Conservation (phyloP, 352 stramenopile species). For the Pythium biforme region DNA sequence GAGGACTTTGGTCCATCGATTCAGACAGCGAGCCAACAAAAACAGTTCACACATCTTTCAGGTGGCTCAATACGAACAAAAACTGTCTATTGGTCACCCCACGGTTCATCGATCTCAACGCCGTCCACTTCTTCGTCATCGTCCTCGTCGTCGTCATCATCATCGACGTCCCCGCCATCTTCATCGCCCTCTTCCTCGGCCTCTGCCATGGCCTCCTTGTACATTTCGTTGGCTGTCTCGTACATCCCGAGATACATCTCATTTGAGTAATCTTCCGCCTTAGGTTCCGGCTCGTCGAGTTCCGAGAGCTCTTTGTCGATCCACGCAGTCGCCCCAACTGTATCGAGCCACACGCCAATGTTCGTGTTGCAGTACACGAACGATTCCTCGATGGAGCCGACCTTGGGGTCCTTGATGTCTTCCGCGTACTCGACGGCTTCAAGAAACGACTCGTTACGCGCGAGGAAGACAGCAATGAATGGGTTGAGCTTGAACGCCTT, state of each 20-base stretch:
- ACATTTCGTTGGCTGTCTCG: constrained; percentile 83
- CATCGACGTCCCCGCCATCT: constrained; percentile 21
- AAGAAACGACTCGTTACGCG: constrained; percentile 77
- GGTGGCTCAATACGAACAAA: background rate
- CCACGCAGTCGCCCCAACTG: constrained; percentile 75
- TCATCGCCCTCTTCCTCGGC: constrained; percentile 33
- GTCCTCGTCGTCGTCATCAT: constrained; percentile 24
- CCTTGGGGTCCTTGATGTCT: constrained; percentile 66
- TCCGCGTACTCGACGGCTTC: constrained; percentile 82
- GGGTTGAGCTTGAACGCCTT: constrained; percentile 76
- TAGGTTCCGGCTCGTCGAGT: constrained; percentile 43
- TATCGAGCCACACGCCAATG: constrained; percentile 85
- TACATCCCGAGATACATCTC: constrained; percentile 90
- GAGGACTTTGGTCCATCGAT: background rate
- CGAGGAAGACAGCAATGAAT: constrained; percentile 82
- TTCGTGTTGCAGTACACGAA: constrained; percentile 79
- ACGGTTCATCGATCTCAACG: constrained; percentile 45
- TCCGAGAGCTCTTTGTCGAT: constrained; percentile 79
- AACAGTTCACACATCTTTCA: constrained; percentile 9
- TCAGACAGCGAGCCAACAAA: background rate
- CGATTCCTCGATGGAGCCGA: constrained; percentile 82
- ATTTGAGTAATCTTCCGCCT: constrained; percentile 52
- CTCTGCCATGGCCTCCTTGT: constrained; percentile 60
- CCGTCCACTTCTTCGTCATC: constrained; percentile 38
- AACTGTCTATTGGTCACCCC: constrained; percentile 24